These are phyloP conservation scores for Nelumbo lutea DNA, from an alignment of 164 flowering plant species.

Conservation along the genomic window DNA sequence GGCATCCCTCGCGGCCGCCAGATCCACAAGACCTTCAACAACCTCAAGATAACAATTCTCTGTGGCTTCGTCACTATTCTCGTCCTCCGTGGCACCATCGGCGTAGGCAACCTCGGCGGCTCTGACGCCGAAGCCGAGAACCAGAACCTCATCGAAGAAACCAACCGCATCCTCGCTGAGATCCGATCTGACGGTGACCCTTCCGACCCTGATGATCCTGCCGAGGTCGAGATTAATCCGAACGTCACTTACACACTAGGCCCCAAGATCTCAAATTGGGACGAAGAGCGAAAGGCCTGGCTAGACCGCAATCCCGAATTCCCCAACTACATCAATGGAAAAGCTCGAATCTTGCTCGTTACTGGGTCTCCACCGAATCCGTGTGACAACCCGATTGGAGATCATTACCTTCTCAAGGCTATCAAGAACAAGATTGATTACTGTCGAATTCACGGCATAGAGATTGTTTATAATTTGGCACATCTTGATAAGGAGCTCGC, in stretches of 20 bases:
- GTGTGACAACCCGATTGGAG: conserved; percentile 86
- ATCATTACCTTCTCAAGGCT: conserved; percentile 71
- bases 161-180: conserved; percentile 62
- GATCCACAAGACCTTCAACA: conserved; percentile 80
- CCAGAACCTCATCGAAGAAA: conserved; percentile 48
- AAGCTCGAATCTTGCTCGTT: conserved; percentile 56
- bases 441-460: conserved; percentile 83
- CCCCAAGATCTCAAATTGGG: conserved; percentile 63
- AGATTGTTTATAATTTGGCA: conserved; percentile 79
- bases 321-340: conserved; percentile 45
- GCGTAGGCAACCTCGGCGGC: conserved; percentile 52
- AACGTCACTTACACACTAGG: conserved; percentile 65
- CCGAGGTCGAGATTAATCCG: conserved; percentile 26
- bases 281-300: conserved; percentile 59
- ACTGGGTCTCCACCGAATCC: conserved; percentile 85
- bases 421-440: conserved; percentile 92
- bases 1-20: conserved; percentile 50
- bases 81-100: conserved; percentile 88
- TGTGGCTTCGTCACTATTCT: conserved; percentile 87
- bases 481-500: conserved; percentile 79
- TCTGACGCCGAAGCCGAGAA: conserved; percentile 38
- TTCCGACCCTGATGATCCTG: conserved; percentile 34
- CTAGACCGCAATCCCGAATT: conserved; percentile 51
- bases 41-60: conserved; percentile 79
- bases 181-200: conserved; percentile 69